A percentile compares a stretch with the other conserved stretches of the same genome.
Conservation (phyloP, 2,329 filamentous ascomycete species). For the Penicillium expansum region DNA sequence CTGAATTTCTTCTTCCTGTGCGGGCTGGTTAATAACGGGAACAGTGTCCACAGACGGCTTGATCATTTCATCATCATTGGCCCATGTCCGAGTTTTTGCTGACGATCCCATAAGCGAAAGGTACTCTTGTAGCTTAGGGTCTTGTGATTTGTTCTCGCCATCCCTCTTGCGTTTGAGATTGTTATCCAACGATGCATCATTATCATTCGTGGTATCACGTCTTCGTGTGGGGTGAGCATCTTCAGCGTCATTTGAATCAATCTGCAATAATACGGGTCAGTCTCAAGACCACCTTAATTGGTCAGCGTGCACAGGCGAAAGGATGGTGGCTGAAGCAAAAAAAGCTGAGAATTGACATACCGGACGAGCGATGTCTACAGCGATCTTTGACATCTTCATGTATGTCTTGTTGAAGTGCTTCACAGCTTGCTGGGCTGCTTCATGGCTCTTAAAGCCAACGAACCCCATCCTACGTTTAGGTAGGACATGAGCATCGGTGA, state of each 20-base stretch:
- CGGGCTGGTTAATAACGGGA: conserved; percentile 21
- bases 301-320: conserved; percentile 37
- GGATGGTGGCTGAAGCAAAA: conserved; percentile 14
- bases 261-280: conserved; percentile 41
- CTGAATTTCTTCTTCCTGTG: conserved; percentile 22
- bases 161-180: conserved; percentile 43
- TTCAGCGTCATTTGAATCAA: conserved; percentile 37
- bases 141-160: conserved; percentile 60
- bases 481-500: conserved; percentile 92
- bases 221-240: conserved; percentile 26
- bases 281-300: conserved; percentile 40
- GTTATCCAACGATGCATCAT: conserved; percentile 22
- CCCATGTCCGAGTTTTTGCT: conserved; percentile 63
- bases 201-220: conserved; percentile 20
- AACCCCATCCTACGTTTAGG: conserved; percentile 89
- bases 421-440: conserved; percentile 77
- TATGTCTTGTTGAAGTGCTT: conserved; percentile 95
- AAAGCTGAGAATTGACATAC: conserved; percentile 50
- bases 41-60: conserved; percentile 23
- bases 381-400: conserved; percentile 92
- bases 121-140: conserved; percentile 83
- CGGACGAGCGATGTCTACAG: conserved; percentile 81
- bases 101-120: conserved; percentile 74
- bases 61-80: conserved; percentile 51
- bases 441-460: conserved; percentile 81